A percentile compares a stretch with the other conserved stretches of the same genome.
Evolutionary conservation across 106 monocot genomes (phyloP).

Genomic region (Posidonia australis): DNA sequence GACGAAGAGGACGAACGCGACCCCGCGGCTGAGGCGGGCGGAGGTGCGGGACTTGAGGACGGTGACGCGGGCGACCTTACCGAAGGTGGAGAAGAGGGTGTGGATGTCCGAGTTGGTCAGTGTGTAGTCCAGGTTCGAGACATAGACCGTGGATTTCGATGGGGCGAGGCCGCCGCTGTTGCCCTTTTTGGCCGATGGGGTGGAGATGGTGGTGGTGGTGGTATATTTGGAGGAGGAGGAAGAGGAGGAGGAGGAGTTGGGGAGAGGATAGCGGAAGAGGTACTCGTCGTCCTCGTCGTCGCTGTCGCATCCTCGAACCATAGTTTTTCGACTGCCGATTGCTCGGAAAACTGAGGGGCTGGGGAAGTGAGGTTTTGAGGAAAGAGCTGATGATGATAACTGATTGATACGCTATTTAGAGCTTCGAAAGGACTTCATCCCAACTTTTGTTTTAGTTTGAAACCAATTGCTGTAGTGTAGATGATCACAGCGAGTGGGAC

Average conservation of each 20-base stretch:
- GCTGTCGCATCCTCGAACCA: constrained; percentile 26
- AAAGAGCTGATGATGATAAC: too few species aligned
- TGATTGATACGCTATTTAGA: too few species aligned
- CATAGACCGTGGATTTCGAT: constrained; percentile 90
- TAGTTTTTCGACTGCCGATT: neutral
- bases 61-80: constrained; percentile 88
- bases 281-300: constrained; percentile 58
- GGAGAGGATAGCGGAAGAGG: constrained; percentile 63
- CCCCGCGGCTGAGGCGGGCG: constrained; percentile 64
- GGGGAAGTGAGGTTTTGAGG: too few species aligned
- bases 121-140: constrained; percentile 74
- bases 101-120: constrained; percentile 97
- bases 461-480: too few species aligned
- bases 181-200: neutral
- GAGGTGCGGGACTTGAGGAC: constrained; percentile 74
- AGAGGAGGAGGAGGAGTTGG: constrained; percentile 19
- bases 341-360: neutral
- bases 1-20: constrained; percentile 96
- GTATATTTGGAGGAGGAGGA: constrained; percentile 7
- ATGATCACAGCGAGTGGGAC: too few species aligned
- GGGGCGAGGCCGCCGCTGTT: constrained; percentile 86
- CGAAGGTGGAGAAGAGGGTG: constrained; percentile 96
- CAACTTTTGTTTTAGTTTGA: too few species aligned
- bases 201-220: neutral
- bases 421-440: too few species aligned